A percentile compares a stretch with the other conserved stretches of the same genome.
Conservation (phyloP, 768 basidiomycete species). For the Russula ochroleuca region DNA sequence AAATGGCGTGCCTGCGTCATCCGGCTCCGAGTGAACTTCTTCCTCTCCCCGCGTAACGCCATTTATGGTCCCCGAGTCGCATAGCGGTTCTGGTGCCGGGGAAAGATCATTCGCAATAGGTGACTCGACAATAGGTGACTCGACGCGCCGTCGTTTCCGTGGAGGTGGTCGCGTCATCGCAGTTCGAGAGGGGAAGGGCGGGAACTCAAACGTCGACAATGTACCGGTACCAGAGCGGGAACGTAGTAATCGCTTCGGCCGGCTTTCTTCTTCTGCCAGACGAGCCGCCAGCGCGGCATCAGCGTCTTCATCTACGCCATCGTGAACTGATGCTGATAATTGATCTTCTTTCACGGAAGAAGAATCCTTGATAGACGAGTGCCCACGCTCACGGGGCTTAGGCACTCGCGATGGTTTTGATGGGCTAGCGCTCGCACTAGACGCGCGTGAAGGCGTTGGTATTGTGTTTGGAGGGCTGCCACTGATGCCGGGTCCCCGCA, state of each 20-base stretch:
- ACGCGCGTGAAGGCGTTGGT: constrained; percentile 14
- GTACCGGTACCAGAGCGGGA: constrained; percentile 33
- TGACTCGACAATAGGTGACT: constrained; percentile 33
- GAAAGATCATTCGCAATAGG: constrained; percentile 29
- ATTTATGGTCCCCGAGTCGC: constrained; percentile 6
- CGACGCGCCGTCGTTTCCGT: constrained; percentile 34
- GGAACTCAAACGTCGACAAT: constrained; percentile 19
- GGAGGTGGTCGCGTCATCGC: constrained; percentile 18
- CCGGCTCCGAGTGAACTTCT: constrained; percentile 46
- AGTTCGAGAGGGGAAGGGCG: constrained; percentile 13
- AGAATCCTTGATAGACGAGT: constrained; percentile 15
- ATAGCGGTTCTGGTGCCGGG: constrained; percentile 14
- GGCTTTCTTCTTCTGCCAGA: constrained; percentile 33
- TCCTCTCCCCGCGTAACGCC: constrained; percentile 22
- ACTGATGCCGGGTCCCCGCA: constrained; percentile 23
- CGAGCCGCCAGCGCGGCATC: constrained; percentile 32
- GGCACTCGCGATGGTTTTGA: constrained; percentile 6
- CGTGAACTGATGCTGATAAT: constrained; percentile 20
- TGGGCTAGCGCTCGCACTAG: constrained; percentile 13
- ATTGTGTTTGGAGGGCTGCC: constrained; percentile 22
- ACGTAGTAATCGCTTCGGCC: constrained; percentile 32
- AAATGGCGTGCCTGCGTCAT: constrained; percentile 47
- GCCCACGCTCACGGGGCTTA: constrained; percentile 7
- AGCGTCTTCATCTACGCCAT: constrained; percentile 25
- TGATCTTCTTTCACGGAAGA: constrained; percentile 28